A percentile compares a stretch with the other conserved stretches of the same genome.
phyloP scores from a whole-genome alignment of 176 grass and related monocot genomes.

The Guadua angustifolia region DNA sequence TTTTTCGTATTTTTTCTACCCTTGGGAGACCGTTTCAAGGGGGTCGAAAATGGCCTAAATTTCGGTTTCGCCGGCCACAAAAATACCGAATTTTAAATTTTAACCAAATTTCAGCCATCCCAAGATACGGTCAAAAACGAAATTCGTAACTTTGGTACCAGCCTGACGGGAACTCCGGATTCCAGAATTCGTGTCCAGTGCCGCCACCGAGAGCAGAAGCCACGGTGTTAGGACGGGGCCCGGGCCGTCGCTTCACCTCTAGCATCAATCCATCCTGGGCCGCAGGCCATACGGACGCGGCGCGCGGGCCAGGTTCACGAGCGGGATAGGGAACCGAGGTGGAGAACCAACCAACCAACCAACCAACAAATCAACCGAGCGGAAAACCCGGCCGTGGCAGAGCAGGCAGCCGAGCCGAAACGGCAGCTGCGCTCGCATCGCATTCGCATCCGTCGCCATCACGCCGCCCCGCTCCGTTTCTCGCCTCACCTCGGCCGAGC shows the following conservation, averaged over 20 bases:
- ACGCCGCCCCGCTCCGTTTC: background rate
- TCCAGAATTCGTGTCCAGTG: background rate
- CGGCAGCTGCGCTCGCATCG: slow-evolving; percentile 11
- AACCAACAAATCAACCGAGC: slow-evolving; percentile 54
- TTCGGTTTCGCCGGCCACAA: too few relatives aligned
- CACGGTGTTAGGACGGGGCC: background rate
- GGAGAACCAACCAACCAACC: background rate
- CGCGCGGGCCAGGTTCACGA: background rate
- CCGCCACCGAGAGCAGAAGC: too few relatives aligned
- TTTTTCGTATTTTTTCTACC: too few relatives aligned
- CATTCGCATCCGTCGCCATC: background rate
- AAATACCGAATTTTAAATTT: too few relatives aligned
- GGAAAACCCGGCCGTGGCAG: slow-evolving; percentile 47
- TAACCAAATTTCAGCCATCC: too few relatives aligned
- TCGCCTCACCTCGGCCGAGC: background rate
- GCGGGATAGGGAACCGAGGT: background rate
- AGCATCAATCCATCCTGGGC: background rate
- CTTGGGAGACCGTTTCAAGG: too few relatives aligned
- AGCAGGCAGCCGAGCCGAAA: slow-evolving; percentile 36
- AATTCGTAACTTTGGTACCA: too few relatives aligned
- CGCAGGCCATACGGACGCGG: background rate
- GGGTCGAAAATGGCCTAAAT: too few relatives aligned
- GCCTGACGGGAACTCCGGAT: background rate
- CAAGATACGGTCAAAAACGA: too few relatives aligned
- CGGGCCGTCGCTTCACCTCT: background rate